phyloP scores from a whole-genome alignment of 306 rosid genomes.

The Carpinus fangiana region DNA sequence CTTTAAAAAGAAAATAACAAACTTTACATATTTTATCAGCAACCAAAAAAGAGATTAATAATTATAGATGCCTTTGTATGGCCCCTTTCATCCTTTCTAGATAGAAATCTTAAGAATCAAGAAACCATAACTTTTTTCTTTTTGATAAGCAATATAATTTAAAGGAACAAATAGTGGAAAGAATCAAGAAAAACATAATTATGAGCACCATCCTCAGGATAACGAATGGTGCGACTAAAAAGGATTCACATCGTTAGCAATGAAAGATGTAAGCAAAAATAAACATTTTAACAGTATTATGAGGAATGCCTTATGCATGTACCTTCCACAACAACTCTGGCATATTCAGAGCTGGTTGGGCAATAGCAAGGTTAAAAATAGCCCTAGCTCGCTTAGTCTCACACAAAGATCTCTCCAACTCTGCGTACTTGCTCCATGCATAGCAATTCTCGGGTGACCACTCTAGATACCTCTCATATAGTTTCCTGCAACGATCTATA shows the following conservation, averaged over 20 bases:
- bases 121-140: neutral
- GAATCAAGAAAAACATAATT: neutral
- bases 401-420: conserved; percentile 73
- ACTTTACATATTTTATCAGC: neutral
- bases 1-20: neutral
- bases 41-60: neutral
- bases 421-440: conserved; percentile 95
- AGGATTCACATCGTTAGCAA: neutral
- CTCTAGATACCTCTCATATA: conserved; percentile 81
- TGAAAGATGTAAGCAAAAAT: neutral
- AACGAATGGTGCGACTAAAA: neutral
- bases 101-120: neutral
- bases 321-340: conserved; percentile 98
- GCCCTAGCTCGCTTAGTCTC: conserved; percentile 93
- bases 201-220: neutral
- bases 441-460: conserved; percentile 93
- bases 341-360: conserved; percentile 94
- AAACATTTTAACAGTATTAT: neutral
- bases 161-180: neutral
- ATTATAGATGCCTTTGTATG: neutral
- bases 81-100: neutral
- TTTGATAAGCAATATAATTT: neutral
- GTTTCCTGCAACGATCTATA: conserved; percentile 74
- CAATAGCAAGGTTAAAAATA: conserved; percentile 87
- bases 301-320: conserved; percentile 12